Evolutionary conservation across 75 land plant genomes (phyloP), one percentile per base, ranked within the genome.

Genomic region (Pinus albicaulis): DNA sequence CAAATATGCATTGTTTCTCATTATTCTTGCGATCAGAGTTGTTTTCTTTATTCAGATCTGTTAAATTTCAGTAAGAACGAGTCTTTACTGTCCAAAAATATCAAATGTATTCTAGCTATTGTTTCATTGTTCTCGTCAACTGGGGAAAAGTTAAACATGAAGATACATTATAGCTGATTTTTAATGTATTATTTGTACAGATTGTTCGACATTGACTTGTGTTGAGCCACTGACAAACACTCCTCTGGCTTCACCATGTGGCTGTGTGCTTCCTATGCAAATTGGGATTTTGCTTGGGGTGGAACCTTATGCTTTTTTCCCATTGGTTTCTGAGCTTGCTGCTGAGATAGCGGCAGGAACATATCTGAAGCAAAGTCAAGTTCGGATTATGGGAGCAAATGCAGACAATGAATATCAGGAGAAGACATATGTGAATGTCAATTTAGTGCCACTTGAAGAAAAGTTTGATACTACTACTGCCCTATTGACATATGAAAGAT

Each of bases 391-490:
- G 82, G 96, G 91, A 70, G 98, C 98, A 1, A 79, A 70, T 80
- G 87, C 92, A 52, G 88, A 85, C 80, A 72, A 56, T 76, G 68
- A 81, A 60, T 83, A 87, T 76, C 90, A 84, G 71, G 92, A 81
- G 44, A 88, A 66, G 56, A 88, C 95, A 44, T 73, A 79, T 24
- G 93, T 92, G 20, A 90, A 88, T 59, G 81, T 95, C 34, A 83
- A 93, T 70, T 80, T 95, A 79, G 90, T 95, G 68, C 98, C 98
- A 16, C 78, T 95, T 63, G 93, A 91, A 12, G 86, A 89, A 66
- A 82, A 86, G 76, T 95, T 95, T 84, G 98, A 95, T 75, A 91
- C 86, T 68, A 89, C 85, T 17, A 93, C 98, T 62, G 93, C 96
- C 7, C 62, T 79, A 7, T 86, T 93, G 34, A 93, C 79, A 14